These are phyloP conservation scores for Nicotiana paniculata DNA, from an alignment of 257 asterid genomes.

Conservation along the genomic window DNA sequence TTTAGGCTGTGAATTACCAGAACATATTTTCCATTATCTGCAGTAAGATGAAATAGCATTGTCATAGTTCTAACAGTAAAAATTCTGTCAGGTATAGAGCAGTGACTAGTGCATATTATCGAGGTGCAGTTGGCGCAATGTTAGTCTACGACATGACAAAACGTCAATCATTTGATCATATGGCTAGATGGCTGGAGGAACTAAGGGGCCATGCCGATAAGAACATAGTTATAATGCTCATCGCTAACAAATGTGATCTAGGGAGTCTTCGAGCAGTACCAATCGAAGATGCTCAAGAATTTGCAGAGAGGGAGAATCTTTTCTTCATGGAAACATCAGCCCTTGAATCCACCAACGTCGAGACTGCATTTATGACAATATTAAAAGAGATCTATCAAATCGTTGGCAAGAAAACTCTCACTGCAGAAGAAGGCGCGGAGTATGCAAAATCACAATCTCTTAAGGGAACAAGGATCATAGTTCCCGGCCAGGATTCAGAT, in stretches of 20 bases:
- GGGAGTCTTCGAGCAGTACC: slow-evolving; percentile 80
- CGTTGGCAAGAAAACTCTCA: slow-evolving; percentile 60
- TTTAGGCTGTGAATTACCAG: not conserved
- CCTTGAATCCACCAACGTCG: slow-evolving; percentile 72
- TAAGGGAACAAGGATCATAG: slow-evolving; percentile 57
- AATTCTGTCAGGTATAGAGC: slow-evolving; percentile 61
- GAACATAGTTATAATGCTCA: slow-evolving; percentile 82
- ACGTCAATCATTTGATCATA: slow-evolving; percentile 84
- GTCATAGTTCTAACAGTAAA: not conserved
- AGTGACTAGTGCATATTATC: slow-evolving; percentile 82
- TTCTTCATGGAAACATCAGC: slow-evolving; percentile 94
- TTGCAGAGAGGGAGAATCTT: slow-evolving; percentile 76
- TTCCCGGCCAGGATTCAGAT: slow-evolving; percentile 46
- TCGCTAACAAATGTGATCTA: slow-evolving; percentile 70
- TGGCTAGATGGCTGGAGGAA: slow-evolving; percentile 90
- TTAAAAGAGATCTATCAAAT: slow-evolving; percentile 54
- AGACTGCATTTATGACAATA: slow-evolving; percentile 55
- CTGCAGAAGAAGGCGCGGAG: slow-evolving; percentile 31
- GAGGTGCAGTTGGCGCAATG: slow-evolving; percentile 97
- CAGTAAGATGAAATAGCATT: not conserved
- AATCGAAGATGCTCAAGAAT: slow-evolving; percentile 76
- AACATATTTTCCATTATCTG: not conserved
- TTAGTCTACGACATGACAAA: slow-evolving; percentile 73
- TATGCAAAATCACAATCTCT: slow-evolving; percentile 41
- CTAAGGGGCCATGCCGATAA: slow-evolving; percentile 79